These are phyloP conservation scores for Inga oerstediana DNA, from an alignment of 306 rosid genomes.

Conservation along the genomic window DNA sequence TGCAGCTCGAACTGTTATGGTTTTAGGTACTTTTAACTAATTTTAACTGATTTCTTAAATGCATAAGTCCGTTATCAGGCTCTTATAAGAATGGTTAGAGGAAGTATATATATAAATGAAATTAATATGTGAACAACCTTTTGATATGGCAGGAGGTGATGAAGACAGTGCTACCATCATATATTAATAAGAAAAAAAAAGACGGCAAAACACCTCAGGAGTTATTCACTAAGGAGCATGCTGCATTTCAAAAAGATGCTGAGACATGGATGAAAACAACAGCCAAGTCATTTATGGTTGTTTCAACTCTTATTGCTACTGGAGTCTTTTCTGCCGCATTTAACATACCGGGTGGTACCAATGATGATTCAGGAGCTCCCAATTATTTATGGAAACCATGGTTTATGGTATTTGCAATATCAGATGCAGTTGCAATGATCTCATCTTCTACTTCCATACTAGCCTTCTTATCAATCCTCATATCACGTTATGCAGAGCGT, in stretches of 20 bases:
- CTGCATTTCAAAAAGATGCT: rapidly evolving
- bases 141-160: not conserved
- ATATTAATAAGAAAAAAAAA: not conserved
- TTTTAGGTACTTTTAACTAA: not conserved
- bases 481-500: not conserved
- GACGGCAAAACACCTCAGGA: rapidly evolving
- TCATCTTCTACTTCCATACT: not conserved
- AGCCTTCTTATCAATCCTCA: not conserved
- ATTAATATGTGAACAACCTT: not conserved
- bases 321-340: not conserved
- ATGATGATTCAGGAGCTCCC: not conserved
- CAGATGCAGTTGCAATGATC: too few species aligned
- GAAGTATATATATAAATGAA: too few species aligned
- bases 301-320: not conserved
- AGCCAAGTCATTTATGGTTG: not conserved
- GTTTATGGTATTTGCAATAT: not conserved
- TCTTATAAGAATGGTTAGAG: too few species aligned
- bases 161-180: not conserved
- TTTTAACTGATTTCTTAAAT: too few species aligned
- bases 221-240: not conserved
- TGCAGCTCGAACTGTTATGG: not conserved
- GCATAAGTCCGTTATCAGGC: too few species aligned
- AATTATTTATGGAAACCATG: too few species aligned
- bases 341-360: not conserved
- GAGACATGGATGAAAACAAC: not conserved